Evolutionary conservation across 1,284 basidiomycete genomes (phyloP).

Genomic region (Inonotus hispidus): DNA sequence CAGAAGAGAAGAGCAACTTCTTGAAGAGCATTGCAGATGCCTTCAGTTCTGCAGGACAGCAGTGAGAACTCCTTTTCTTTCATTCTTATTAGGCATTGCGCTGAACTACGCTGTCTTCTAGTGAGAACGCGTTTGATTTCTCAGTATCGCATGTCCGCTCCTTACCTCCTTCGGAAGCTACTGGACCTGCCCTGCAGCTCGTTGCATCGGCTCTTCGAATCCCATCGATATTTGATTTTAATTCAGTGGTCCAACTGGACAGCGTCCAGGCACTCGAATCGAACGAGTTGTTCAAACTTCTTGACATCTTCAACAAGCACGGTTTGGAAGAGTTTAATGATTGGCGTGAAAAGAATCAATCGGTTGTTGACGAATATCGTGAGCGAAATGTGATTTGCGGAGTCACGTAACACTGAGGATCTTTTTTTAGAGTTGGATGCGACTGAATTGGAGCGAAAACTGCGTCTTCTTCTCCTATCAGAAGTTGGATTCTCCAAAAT

Average conservation of each 20-base stretch:
- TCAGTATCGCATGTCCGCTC: conserved; percentile 56
- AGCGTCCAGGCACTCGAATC: conserved; percentile 65
- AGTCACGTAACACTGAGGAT: background rate
- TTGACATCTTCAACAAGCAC: conserved; percentile 67
- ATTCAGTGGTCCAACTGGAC: conserved; percentile 73
- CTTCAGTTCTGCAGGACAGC: conserved; percentile 52
- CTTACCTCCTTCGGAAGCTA: conserved; percentile 47
- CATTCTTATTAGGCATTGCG: background rate
- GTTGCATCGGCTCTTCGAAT: conserved; percentile 67
- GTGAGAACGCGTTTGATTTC: conserved; percentile 59
- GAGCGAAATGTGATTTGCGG: conserved; percentile 26
- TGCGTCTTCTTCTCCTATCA: conserved; percentile 76
- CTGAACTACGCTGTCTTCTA: conserved; percentile 25
- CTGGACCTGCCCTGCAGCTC: conserved; percentile 49
- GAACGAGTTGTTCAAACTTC: conserved; percentile 60
- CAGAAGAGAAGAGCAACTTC: conserved; percentile 66
- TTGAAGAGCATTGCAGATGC: conserved; percentile 62
- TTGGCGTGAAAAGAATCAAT: conserved; percentile 56
- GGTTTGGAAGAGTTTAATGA: conserved; percentile 58
- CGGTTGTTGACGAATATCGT: conserved; percentile 57
- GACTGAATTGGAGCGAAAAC: conserved; percentile 69
- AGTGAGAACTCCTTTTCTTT: conserved; percentile 35
- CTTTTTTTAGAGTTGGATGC: conserved; percentile 43
- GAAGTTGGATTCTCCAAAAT: conserved; percentile 75
- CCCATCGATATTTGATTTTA: conserved; percentile 73